These are phyloP conservation scores for Calocera cornea DNA, from an alignment of 768 basidiomycete genomes.

Conservation along the genomic window DNA sequence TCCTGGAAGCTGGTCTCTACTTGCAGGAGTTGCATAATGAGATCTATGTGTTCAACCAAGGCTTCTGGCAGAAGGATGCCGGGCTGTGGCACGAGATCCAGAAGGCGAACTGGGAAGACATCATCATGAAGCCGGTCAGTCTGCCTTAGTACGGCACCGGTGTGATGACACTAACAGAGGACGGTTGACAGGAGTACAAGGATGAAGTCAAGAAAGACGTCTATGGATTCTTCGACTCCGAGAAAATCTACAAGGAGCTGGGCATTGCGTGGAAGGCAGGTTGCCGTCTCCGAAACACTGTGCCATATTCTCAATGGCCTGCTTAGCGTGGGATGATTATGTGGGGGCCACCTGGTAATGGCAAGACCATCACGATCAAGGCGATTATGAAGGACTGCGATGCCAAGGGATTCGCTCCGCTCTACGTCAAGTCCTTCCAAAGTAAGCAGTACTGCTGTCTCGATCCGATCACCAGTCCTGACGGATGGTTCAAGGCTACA, in stretches of 20 bases:
- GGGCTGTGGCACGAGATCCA: constrained; percentile 33
- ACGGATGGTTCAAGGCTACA: constrained; percentile 29
- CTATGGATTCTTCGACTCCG: constrained; percentile 65
- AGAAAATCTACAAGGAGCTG: constrained; percentile 56
- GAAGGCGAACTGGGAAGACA: constrained; percentile 57
- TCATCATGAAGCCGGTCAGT: constrained; percentile 45
- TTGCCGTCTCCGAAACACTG: not conserved
- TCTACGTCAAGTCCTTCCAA: constrained; percentile 74
- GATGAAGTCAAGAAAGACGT: constrained; percentile 40
- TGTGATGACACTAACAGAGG: no score
- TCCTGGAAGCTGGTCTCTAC: constrained; percentile 42
- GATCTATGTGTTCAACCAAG: constrained; percentile 64
- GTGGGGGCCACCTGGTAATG: constrained; percentile 77
- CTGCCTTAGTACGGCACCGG: no score
- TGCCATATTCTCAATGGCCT: not conserved
- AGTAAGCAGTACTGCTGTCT: constrained; percentile 30
- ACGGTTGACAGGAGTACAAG: constrained; percentile 21
- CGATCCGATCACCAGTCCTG: not conserved
- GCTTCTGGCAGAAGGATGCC: constrained; percentile 47
- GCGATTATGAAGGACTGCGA: constrained; percentile 59
- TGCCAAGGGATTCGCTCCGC: constrained; percentile 34
- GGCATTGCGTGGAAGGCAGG: constrained; percentile 71
- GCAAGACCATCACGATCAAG: constrained; percentile 73
- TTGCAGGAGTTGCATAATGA: constrained; percentile 46
- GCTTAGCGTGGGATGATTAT: constrained; percentile 68